phyloP scores from a whole-genome alignment of 352 stramenopile genomes.

The Pythium apleroticum region DNA sequence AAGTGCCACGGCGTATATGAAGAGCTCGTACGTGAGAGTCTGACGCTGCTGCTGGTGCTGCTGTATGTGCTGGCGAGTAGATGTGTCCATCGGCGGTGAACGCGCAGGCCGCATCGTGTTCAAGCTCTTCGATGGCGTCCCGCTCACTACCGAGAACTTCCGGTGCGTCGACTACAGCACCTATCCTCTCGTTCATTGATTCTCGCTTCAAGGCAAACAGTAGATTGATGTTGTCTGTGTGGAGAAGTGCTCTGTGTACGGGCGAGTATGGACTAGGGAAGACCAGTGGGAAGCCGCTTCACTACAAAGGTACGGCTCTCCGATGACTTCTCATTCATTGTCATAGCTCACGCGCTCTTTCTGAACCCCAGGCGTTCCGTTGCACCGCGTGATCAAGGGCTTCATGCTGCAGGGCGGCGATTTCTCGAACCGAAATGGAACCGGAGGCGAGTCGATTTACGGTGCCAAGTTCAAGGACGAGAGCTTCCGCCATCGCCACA shows the following conservation, averaged over 20 bases:
- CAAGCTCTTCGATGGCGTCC: slow-evolving; percentile 51
- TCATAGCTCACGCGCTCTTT: not conserved
- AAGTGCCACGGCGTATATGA: too few species aligned
- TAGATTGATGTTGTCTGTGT: not conserved
- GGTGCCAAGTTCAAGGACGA: slow-evolving; percentile 89
- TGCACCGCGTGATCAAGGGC: slow-evolving; percentile 84
- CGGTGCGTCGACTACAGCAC: slow-evolving; percentile 30
- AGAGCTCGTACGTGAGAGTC: too few species aligned
- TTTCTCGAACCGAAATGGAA: slow-evolving; percentile 79
- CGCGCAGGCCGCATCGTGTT: slow-evolving; percentile 62
- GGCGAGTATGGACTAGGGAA: slow-evolving; percentile 69
- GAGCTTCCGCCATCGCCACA: slow-evolving; percentile 94
- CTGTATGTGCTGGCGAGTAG: slow-evolving; percentile 28
- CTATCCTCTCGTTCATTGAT: too few species aligned
- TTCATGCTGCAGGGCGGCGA: slow-evolving; percentile 88
- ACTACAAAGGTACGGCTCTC: slow-evolving; percentile 49
- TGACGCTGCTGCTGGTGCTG: too few species aligned
- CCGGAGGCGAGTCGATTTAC: slow-evolving; percentile 86
- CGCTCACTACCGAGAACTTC: slow-evolving; percentile 72
- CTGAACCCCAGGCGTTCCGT: slow-evolving; percentile 45
- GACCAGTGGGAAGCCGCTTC: slow-evolving; percentile 52
- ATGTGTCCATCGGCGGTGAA: slow-evolving; percentile 91
- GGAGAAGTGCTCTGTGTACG: slow-evolving; percentile 46
- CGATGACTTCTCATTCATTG: not conserved
- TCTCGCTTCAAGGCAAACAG: too few species aligned